Base-by-base conservation (phyloP, 2,329 filamentous ascomycete genomes). In the Cyanodermella asteris region DNA sequence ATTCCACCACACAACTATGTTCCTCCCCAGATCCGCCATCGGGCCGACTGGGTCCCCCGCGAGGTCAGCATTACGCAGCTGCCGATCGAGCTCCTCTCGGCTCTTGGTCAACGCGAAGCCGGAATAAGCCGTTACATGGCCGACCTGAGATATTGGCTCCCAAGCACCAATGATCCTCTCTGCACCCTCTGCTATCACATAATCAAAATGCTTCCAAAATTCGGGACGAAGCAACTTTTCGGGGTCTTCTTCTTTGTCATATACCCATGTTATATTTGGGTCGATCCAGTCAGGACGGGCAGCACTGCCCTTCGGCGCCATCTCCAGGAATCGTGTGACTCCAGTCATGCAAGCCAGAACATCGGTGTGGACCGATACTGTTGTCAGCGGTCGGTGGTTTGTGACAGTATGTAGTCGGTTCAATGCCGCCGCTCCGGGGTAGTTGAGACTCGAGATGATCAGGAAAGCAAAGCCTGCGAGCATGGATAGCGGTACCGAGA, bases 351-450 rank as follows among this genome's bases (percentile, higher is more conserved):
- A 68, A 3, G 64, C 59, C 13, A 72, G 51, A 26, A 68, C 71
- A 30, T 64, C 64, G 29, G 69, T 47, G 37, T 68, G 55, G 5
- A 70, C 55, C 11, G 37, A 38, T 7, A 51, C 36, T 13, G 31
- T 26, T 1, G 43, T 36, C 20, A 30, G 32, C 16, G 40, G 25
- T 7, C 10, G 16, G 12, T 11, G 5, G 9, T 12, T 18, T 10
- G 40, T 39, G 25, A 44, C 39, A 4, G 20, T 20, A 24, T 58
- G 53, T 12, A 56, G 39, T 12, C 41, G 32, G 18, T 45, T 38
- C 7, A 94, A 56, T 3, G 82, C 87, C 30, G 76, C 65, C 13
- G 78, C 87, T 23, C 87, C 87, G 1, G 87, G 87, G 42, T 97
- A 97, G 50, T 93, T 97, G 29, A 90, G 66, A 9, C 76, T 72